Evolutionary conservation across 495 filamentous ascomycete genomes (phyloP).

Genomic region (Aspergillus funiculosus): DNA sequence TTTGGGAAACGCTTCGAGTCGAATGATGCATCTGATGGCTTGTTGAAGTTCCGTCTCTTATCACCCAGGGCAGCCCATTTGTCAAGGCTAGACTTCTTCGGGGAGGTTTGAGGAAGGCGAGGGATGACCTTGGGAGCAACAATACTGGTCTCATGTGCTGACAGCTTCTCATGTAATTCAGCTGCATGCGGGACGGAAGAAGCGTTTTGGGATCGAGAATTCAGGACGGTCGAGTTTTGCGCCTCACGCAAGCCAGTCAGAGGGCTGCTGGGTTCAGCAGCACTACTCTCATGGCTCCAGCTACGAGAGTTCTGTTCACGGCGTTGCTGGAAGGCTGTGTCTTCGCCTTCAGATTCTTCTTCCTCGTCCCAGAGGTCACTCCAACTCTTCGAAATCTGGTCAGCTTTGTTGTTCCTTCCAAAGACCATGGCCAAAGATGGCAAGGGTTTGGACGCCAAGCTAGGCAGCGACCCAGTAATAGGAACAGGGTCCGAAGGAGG

Average conservation of each 20-base stretch:
- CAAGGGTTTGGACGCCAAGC: conserved; percentile 56
- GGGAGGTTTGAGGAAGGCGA: conserved; percentile 47
- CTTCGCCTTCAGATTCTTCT: conserved; percentile 63
- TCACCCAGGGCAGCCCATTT: conserved; percentile 86
- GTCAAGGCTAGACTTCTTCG: conserved; percentile 57
- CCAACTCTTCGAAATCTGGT: conserved; percentile 88
- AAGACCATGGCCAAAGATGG: conserved; percentile 72
- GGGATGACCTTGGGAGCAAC: conserved; percentile 61
- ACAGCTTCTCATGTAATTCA: conserved; percentile 37
- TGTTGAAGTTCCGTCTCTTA: conserved; percentile 63
- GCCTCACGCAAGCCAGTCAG: conserved; percentile 35
- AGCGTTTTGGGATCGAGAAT: conserved; percentile 32
- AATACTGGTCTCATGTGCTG: conserved; percentile 52
- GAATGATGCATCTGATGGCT: conserved; percentile 40
- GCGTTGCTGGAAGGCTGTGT: conserved; percentile 50
- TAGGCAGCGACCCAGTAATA: conserved; percentile 74
- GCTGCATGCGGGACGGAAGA: conserved; percentile 18
- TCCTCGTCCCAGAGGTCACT: conserved; percentile 96
- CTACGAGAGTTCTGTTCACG: conserved; percentile 73
- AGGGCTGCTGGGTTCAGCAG: conserved; percentile 26
- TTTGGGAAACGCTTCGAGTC: conserved; percentile 36
- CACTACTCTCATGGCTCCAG: conserved; percentile 71
- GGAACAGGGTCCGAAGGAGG: conserved; percentile 49
- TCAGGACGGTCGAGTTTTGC: conserved; percentile 48
- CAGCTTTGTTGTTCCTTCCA: conserved; percentile 63